Evolutionary conservation across 768 basidiomycete genomes (phyloP).

Genomic region (Leccinum broughii): DNA sequence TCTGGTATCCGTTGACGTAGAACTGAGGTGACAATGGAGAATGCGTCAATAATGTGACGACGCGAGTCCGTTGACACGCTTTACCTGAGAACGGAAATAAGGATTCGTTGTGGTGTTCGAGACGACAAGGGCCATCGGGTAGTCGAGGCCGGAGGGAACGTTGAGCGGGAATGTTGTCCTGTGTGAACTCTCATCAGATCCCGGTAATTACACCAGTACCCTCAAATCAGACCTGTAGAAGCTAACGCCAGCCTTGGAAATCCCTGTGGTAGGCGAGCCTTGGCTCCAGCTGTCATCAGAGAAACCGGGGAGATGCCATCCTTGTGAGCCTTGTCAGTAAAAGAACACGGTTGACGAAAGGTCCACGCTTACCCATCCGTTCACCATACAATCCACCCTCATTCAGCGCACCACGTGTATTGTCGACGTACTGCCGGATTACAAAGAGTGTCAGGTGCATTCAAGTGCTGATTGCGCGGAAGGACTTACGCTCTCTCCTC

Average conservation of each 20-base stretch:
- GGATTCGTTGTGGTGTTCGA: slow-evolving; percentile 46
- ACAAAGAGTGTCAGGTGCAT: background rate
- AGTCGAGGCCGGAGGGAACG: slow-evolving; percentile 48
- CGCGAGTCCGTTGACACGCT: background rate
- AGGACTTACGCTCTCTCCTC: slow-evolving; percentile 43
- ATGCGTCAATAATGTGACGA: background rate
- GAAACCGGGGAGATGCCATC: slow-evolving; percentile 59
- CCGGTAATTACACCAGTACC: background rate
- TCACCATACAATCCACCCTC: slow-evolving; percentile 61
- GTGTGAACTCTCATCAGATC: background rate
- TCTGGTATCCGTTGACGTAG: slow-evolving; percentile 30
- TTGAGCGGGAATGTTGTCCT: slow-evolving; percentile 42
- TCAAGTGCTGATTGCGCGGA: background rate
- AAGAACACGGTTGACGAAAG: background rate
- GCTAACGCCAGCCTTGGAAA: slow-evolving; percentile 44
- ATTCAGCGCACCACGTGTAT: slow-evolving; percentile 53
- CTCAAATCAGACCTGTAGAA: slow-evolving; percentile 43
- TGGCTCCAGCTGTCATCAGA: slow-evolving; percentile 47
- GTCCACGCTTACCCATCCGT: slow-evolving; percentile 38
- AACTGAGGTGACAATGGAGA: slow-evolving; percentile 10
- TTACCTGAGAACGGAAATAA: slow-evolving; percentile 39
- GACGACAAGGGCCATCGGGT: slow-evolving; percentile 45
- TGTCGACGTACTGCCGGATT: slow-evolving; percentile 44
- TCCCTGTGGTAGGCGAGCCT: slow-evolving; percentile 43
- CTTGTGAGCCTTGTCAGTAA: slow-evolving; percentile 12